A percentile compares a stretch with the other conserved stretches of the same genome.
These are phyloP conservation scores for Phytophthora macrochlamydospora DNA, from an alignment of 352 stramenopile species.

Conservation along the genomic window DNA sequence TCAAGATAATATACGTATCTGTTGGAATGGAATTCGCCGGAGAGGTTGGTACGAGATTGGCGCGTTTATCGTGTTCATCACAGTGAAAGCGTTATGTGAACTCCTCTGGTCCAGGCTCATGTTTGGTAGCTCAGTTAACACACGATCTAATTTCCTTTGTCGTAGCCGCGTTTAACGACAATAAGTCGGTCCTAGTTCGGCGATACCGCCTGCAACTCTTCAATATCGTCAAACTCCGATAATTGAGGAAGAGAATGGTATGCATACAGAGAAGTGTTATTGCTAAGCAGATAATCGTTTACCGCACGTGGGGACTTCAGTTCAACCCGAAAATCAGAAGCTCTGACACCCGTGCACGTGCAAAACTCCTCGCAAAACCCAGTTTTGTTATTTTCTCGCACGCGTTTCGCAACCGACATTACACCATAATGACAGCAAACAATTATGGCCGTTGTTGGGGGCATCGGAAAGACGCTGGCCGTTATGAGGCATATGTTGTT, in stretches of 20 bases:
- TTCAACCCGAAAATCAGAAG: neutral
- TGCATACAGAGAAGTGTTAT: neutral
- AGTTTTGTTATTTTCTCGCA: neutral
- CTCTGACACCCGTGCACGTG: neutral
- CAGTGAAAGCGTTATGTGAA: no score
- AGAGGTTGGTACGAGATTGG: no score
- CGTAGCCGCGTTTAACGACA: neutral
- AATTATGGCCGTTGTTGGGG: neutral
- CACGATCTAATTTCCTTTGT: no score
- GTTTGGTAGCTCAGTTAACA: no score
- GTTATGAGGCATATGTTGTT: neutral
- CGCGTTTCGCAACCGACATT: neutral
- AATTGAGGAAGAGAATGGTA: neutral
- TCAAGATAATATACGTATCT: no score
- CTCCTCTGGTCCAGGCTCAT: no score
- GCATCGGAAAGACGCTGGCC: neutral
- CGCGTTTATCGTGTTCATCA: no score
- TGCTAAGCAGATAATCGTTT: neutral
- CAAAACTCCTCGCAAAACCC: neutral
- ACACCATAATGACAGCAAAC: neutral
- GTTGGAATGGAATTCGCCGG: no score
- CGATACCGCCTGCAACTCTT: neutral
- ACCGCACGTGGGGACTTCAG: neutral
- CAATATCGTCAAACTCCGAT: neutral
- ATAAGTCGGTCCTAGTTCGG: neutral